Base-by-base conservation (phyloP, 148 eudicot species). In the Vaccinium macrocarpon region DNA sequence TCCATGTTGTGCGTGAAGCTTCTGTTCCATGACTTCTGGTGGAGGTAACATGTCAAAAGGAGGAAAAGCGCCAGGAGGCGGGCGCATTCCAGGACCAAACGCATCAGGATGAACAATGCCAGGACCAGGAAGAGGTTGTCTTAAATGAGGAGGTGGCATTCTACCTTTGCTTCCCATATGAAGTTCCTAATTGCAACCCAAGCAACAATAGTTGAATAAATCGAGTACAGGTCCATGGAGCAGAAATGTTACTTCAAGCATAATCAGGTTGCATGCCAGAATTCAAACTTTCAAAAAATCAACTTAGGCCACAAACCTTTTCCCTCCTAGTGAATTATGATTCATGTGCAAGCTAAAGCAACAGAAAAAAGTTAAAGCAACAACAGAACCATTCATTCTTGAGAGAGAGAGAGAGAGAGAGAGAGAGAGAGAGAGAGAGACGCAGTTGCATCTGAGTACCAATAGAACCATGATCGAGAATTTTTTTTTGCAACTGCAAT, bases 141-240 rank as follows among this genome's bases (percentile, higher is more conserved):
- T 89, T 85, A 90, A 86, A 85, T 91, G 94, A 78, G 92, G 96
- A 85, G 96, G 95, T 15, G 98, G 98, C 38, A 94, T 84, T 91
- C 98, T 94, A 74, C 96, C 94, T 89, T 93, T 97, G 87, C 98
- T 95, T 88, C 93, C 96, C 99, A 97, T 97, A 83, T 59, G 74
- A 78, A 82, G 52, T 78, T 61, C 38, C 84, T 76, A 38, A 52
- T 42, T 50, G 64, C 52, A 35, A 85, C 74, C 85, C 78, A 71
- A 70, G 55, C 29, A 35, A 2, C 46, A n/a, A 13, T 14, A 29
- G 42, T 68, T 7, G 21, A 51, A 32, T 18, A 56, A 50, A 51
- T 77, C 61, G 51, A 66, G 27, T 10, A 1, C 6, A 42, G 46
- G 46, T 42, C 46, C 6, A 42, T 42, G 46, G 27, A 70, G 57